A percentile compares a stretch with the other conserved stretches of the same genome.
phyloP scores from a whole-genome alignment of 1,284 basidiomycete species.

The Pseudozyma sp. region DNA sequence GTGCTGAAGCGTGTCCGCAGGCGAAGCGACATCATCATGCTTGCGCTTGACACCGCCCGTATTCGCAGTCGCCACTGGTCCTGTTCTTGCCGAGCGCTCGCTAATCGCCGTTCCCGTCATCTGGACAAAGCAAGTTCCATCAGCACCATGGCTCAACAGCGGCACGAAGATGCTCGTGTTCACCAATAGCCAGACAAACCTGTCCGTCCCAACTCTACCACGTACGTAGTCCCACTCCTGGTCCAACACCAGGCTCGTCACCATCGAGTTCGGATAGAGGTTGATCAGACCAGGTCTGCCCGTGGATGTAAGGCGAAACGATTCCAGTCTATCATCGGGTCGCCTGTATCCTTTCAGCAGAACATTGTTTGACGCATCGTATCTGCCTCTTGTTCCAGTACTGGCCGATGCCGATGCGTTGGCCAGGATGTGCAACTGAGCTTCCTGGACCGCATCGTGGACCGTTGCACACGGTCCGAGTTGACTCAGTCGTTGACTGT shows the following conservation, averaged over 20 bases:
- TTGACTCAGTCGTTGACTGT: neutral
- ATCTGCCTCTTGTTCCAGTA: neutral
- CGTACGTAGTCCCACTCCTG: constrained; percentile 78
- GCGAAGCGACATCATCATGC: constrained; percentile 6
- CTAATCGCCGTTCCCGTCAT: constrained; percentile 78
- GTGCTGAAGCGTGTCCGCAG: neutral
- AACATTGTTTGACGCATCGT: constrained; percentile 69
- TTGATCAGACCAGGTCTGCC: constrained; percentile 72
- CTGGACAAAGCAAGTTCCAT: constrained; percentile 82
- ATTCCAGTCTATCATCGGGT: constrained; percentile 69
- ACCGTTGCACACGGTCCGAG: constrained; percentile 6
- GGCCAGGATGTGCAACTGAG: constrained; percentile 37
- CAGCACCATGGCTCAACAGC: constrained; percentile 70
- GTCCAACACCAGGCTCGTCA: constrained; percentile 75
- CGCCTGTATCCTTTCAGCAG: constrained; percentile 77
- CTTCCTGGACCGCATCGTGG: constrained; percentile 38
- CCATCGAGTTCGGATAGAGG: constrained; percentile 79
- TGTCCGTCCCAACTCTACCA: constrained; percentile 76
- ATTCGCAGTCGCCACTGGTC: neutral
- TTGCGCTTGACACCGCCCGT: constrained; percentile 19
- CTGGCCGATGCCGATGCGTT: constrained; percentile 5
- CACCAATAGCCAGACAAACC: constrained; percentile 79
- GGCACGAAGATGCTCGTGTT: constrained; percentile 79
- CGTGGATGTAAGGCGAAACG: constrained; percentile 18
- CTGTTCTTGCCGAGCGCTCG: constrained; percentile 54